These are phyloP conservation scores for Cladobotryum protrusum DNA, from an alignment of 2,329 filamentous ascomycete genomes.

Conservation along the genomic window DNA sequence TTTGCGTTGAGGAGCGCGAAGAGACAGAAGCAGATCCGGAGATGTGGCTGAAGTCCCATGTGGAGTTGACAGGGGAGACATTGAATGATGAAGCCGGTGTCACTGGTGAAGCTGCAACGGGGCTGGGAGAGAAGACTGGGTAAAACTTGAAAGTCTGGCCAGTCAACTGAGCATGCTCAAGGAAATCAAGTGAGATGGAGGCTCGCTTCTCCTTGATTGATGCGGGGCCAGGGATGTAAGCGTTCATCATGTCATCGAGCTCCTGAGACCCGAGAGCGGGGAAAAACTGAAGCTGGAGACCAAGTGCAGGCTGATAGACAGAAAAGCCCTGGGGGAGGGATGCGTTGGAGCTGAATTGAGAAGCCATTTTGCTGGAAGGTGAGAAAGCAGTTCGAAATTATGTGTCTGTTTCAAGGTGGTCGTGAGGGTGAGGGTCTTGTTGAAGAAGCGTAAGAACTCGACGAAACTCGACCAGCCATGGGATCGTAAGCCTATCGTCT, in stretches of 20 bases:
- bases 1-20: constrained; percentile 23
- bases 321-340: constrained; percentile 46
- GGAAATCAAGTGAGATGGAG: constrained; percentile 53
- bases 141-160: constrained; percentile 58
- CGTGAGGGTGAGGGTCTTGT: constrained; percentile 1
- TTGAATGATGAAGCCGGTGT: constrained; percentile 43
- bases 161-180: constrained; percentile 45
- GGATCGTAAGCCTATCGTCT: constrained; percentile 10
- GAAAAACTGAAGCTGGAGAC: constrained; percentile 56
- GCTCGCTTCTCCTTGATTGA: constrained; percentile 54
- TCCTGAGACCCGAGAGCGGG: constrained; percentile 58
- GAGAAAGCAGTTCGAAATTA: constrained; percentile 4
- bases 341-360: constrained; percentile 15
- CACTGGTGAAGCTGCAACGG: constrained; percentile 36
- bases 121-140: constrained; percentile 35
- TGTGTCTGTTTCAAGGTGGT: not conserved
- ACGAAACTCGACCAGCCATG: constrained; percentile 4
- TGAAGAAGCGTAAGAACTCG: not conserved
- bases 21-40: constrained; percentile 22
- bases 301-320: constrained; percentile 52
- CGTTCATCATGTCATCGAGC: constrained; percentile 53
- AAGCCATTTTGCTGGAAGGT: constrained; percentile 21
- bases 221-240: constrained; percentile 48
- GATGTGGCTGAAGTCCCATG: constrained; percentile 39
- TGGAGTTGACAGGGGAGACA: constrained; percentile 43